Evolutionary conservation across 108 stramenopile genomes (phyloP), one percentile per base, ranked within the genome.

Genomic region (Fistulifera pelliculosa): DNA sequence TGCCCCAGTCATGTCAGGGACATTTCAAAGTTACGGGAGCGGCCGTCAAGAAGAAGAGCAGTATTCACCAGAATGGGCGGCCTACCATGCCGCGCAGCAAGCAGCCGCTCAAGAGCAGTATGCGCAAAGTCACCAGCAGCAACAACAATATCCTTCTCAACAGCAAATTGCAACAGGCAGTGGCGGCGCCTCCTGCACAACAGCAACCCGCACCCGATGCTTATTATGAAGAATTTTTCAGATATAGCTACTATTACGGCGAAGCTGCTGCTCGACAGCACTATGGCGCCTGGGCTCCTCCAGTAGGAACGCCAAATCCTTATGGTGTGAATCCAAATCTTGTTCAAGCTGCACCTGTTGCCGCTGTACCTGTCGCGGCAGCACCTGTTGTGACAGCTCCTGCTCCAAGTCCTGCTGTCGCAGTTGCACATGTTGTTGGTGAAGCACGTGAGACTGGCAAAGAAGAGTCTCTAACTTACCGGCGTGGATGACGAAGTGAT

Each of bases 211-310:
- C 84, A 47, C 49, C 80, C 23, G 79, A 86, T 64, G 80, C 86
- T 0, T 94, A 94, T 72, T 87, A 94, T 66, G 85, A 91, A 27
- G 80, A 90, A 27, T 94, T 91, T 52, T 90, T 87, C 74, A 76
- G 87, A 10, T 89, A 89, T 55, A 71, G 79, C 16, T 81, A 85
- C 42, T 74, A 79, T 21, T 87, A 87, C 41, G 84, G 88, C 18
- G 89, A 94, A 65, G 81, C 79, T 16, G 89, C 89, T 1, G 93
- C 93, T 17, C 66, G 93, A 1, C 70, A 81, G 58, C 77, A 87
- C 58, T 94, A 91, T 59, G 89, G 89, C 42, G 86, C 78, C 4
- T 94, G 89, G 89, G 74, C 80, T 49, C 93, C 93, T 47, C 87
- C 89, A 8, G 71, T 70, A 2, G 93, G 93, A 1, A 90, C 93